Base-by-base conservation (phyloP, 2,329 filamentous ascomycete species). In the Ascochyta pisi region DNA sequence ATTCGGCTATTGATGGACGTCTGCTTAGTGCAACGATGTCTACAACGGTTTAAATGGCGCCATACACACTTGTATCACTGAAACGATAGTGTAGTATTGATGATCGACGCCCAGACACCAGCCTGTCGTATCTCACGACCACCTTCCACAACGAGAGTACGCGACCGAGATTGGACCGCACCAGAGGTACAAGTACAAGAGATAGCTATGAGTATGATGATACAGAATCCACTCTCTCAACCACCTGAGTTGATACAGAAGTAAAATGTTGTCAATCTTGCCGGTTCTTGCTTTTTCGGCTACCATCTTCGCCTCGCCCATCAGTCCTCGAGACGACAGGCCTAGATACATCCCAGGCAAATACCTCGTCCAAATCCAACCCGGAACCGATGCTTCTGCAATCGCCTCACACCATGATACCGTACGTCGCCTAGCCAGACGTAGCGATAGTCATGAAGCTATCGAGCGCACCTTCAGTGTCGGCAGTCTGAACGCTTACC, bases 351-450 rank as follows among this genome's bases (percentile, higher is more conserved):
- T 78, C 34, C 68, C 70, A 6, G 68, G 67, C 54, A 75, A 76
- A 67, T 79, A 76, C 62, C 75, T 78, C 52, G 70, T 78, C 57
- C 75, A 74, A 62, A 39, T 78, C 45, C 74, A 73, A 64, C 63
- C 70, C 12, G 67, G 62, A 16, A 54, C 48, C 8, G 44, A 60
- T 37, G 40, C 53, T 29, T 39, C 57, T 4, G 48, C 50, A 12
- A 52, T 66, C 23, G 44, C 42, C 6, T 45, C 52, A 5, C 63
- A 66, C 29, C 57, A 60, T 26, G 42, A 53, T 16, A 58, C 50
- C n/a, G 59, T 63, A 1, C 47, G 58, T 13, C 59, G 61, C 19
- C 44, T 63, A 13, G 45, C 49, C 3, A 51, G 60, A 6, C 59
- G 63, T 16, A 37, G 50, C 43, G 22, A 40, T 4, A n/a, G 42